Base-by-base conservation (phyloP, 306 rosid species). In the Pterocarpus macrocarpus region DNA sequence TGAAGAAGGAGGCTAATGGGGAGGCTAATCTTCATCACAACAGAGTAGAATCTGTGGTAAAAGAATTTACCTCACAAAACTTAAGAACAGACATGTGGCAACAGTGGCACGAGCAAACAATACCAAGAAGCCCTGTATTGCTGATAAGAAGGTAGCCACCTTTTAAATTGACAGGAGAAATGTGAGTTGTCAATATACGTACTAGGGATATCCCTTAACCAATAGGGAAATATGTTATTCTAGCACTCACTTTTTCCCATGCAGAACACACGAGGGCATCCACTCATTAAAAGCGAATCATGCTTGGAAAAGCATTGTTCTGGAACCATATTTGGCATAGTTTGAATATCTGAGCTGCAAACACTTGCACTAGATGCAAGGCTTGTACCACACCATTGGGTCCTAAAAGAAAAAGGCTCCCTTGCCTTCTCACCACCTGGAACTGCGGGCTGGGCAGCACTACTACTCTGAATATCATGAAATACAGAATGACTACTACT, bases 91-190 rank as follows among this genome's bases (percentile, higher is more conserved):
- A 91, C 96, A 89, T 91, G 89, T 86, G 93, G 67, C 79, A 56
- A 81, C 12, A 66, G 58, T 91, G 96, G 81, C 96, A 91, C 44
- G 88, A 88, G 85, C 92, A 91, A 81, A 91, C 89, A 85, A 89
- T 83, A 74, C 93, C 93, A 81, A 85, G 85, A 76, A 81, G 82
- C 53, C 85, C 85, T 36, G 83, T 85, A 68, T 76, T 81, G 77
- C 88, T 85, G 49, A 85, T 68, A 76, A 85, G 88, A 64, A 85
- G 85, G 65, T 76, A 63, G 56, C 88, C 88, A 76, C 83, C 88
- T 85, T 79, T 75, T n/a, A 69, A 64, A 71, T 44, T 30, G 47
- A 76, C 67, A 85, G 58, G 13, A 49, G 41, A 80, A 81, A 71
- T 63, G 73, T 74, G 47, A 85, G 73, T 62, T 64, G 58, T 76